A percentile compares a stretch with the other conserved stretches of the same genome.
These are phyloP conservation scores for Yamadazyma friedrichii DNA, from an alignment of 1,139 yeast genomes.

Conservation along the genomic window DNA sequence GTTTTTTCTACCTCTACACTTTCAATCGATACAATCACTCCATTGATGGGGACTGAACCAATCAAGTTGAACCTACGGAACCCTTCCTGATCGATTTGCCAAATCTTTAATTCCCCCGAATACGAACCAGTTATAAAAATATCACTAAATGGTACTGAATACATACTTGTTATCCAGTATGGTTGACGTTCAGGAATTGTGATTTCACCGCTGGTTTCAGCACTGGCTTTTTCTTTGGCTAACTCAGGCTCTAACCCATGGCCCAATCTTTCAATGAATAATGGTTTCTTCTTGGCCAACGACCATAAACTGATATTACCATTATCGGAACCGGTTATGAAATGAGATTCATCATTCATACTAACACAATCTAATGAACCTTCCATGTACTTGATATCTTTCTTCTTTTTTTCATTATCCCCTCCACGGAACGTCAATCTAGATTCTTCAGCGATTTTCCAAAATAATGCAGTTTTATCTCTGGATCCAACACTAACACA, in stretches of 20 bases:
- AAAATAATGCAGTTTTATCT: slow-evolving; percentile 90
- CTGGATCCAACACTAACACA: slow-evolving; percentile 96
- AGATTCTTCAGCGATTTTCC: slow-evolving; percentile 96
- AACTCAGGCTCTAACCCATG: slow-evolving; percentile 72
- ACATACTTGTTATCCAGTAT: slow-evolving; percentile 78
- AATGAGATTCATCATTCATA: slow-evolving; percentile 90
- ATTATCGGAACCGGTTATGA: slow-evolving; percentile 92
- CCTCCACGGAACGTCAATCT: slow-evolving; percentile 94
- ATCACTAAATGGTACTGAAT: slow-evolving; percentile 89
- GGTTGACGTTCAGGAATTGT: slow-evolving; percentile 75
- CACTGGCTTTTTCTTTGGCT: slow-evolving; percentile 57
- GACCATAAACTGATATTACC: slow-evolving; percentile 91
- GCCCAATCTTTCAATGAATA: slow-evolving; percentile 62
- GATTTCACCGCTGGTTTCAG: slow-evolving; percentile 48
- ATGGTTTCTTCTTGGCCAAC: slow-evolving; percentile 83
- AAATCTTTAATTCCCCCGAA: slow-evolving; percentile 71
- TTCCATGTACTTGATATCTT: slow-evolving; percentile 48
- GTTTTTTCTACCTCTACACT: slow-evolving; percentile 56
- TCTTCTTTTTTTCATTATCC: slow-evolving; percentile 51
- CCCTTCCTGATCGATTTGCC: slow-evolving; percentile 67
- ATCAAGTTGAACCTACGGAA: slow-evolving; percentile 57
- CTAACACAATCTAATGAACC: slow-evolving; percentile 90
- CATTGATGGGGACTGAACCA: slow-evolving; percentile 61
- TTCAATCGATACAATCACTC: slow-evolving; percentile 70
- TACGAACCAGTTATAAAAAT: slow-evolving; percentile 86